Percentiles rank a stretch among this genome's conserved stretches.
Evolutionary conservation across 805 yeast species (phyloP).

Genomic region (Myxozyma lipomycoides): DNA sequence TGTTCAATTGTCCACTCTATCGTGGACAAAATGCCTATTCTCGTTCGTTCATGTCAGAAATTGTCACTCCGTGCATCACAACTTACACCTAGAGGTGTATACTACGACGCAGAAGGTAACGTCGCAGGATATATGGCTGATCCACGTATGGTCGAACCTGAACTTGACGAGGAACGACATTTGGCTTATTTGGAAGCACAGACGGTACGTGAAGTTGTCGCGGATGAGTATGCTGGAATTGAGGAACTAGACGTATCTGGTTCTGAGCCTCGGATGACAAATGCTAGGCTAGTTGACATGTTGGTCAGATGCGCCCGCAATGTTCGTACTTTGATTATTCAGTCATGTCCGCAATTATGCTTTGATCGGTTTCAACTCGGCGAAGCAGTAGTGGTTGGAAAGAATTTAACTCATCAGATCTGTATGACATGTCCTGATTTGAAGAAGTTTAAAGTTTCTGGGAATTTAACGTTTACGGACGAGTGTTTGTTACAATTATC

Average conservation of each 20-base stretch:
- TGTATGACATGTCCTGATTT: constrained; percentile 2
- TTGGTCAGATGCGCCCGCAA: constrained; percentile 8
- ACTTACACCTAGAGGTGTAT: constrained; percentile 8
- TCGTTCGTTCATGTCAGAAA: background rate
- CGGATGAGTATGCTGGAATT: constrained; percentile 9
- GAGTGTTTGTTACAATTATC: background rate
- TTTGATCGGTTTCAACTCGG: constrained; percentile 5
- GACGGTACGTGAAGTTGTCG: background rate
- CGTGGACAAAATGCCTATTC: constrained; percentile 17
- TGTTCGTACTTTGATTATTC: constrained; percentile 2
- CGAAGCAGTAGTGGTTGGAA: background rate
- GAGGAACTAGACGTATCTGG: constrained; percentile 16
- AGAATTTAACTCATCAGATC: constrained; percentile 2
- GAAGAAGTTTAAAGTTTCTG: constrained; percentile 1
- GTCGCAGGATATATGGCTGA: constrained; percentile 12
- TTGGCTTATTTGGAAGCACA: background rate
- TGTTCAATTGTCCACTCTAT: constrained; percentile 10
- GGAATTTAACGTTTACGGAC: constrained; percentile 7
- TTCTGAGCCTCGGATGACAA: constrained; percentile 3
- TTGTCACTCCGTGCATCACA: constrained; percentile 6
- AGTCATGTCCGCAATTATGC: constrained; percentile 3
- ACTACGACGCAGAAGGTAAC: constrained; percentile 1
- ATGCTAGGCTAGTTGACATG: constrained; percentile 3
- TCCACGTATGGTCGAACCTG: background rate
- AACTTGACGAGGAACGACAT: background rate